These are phyloP conservation scores for Corylus avellana DNA, from an alignment of 306 rosid genomes.

Conservation along the genomic window DNA sequence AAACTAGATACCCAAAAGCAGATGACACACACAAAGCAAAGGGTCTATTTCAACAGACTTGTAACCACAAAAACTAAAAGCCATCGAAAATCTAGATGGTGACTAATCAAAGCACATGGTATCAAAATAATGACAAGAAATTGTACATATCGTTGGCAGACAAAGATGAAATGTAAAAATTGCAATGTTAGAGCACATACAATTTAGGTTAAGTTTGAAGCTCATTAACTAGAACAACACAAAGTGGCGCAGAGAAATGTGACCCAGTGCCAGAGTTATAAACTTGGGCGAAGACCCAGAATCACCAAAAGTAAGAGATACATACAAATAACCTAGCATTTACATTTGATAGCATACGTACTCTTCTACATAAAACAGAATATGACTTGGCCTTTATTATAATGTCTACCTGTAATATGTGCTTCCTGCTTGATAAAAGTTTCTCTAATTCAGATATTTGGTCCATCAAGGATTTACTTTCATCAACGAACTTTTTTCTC, in stretches of 20 bases:
- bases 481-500: constrained; percentile 74
- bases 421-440: constrained; percentile 74
- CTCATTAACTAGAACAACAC: neutral
- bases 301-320: neutral
- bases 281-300: neutral
- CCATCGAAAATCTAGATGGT: neutral
- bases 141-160: neutral
- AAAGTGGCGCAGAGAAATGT: neutral
- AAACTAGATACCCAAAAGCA: neutral
- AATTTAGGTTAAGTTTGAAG: neutral
- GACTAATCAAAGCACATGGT: neutral
- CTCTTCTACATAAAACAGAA: neutral
- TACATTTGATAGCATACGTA: neutral
- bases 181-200: neutral
- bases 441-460: constrained; percentile 82
- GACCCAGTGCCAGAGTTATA: neutral
- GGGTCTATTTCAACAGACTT: neutral
- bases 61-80: too few relatives aligned
- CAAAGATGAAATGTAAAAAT: neutral
- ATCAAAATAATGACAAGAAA: neutral
- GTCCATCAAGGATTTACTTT: constrained; percentile 66
- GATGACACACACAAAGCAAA: neutral
- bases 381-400: neutral
- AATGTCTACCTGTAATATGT: constrained; percentile 70
- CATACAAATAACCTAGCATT: neutral